Conservation (phyloP, 441 rosid genomes). For the Isatis lusitanica region DNA sequence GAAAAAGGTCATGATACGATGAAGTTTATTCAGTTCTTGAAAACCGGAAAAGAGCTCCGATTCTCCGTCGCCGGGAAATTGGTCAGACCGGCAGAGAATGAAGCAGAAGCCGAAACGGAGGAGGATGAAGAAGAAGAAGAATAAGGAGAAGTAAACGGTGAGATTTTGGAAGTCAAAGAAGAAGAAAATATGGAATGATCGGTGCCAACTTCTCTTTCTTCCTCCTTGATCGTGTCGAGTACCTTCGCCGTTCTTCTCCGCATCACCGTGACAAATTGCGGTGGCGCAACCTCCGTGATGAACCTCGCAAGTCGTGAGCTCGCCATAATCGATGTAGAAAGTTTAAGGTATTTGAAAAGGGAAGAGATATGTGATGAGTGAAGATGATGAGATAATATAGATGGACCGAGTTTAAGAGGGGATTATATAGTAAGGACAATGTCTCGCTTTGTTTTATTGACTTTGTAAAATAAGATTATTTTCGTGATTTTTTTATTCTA, state of each 20-base stretch:
- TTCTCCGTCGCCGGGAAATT: slow-evolving; percentile 44
- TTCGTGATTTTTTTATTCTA: background rate
- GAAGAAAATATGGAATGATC: slow-evolving; percentile 36
- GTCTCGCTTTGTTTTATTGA: background rate
- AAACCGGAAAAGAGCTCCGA: slow-evolving; percentile 44
- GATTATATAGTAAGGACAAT: slow-evolving; percentile 18
- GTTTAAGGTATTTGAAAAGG: background rate
- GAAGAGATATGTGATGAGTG: slow-evolving; percentile 8
- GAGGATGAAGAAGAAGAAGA: background rate
- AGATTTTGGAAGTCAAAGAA: slow-evolving; percentile 16
- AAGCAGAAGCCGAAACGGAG: background rate
- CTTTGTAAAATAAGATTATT: slow-evolving; percentile 7
- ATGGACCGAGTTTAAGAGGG: background rate
- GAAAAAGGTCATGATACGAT: background rate
- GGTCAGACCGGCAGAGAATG: slow-evolving; percentile 26
- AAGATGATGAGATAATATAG: background rate
- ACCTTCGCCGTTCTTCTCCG: slow-evolving; percentile 69
- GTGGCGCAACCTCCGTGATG: slow-evolving; percentile 84
- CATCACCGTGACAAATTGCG: slow-evolving; percentile 77
- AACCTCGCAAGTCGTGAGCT: slow-evolving; percentile 67
- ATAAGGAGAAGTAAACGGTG: slow-evolving; percentile 21
- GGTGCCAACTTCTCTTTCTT: slow-evolving; percentile 52
- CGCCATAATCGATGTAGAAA: slow-evolving; percentile 45
- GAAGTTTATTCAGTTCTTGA: slow-evolving; percentile 29
- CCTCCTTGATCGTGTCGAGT: slow-evolving; percentile 86